Conservation (phyloP, 306 rosid genomes). For the Vicia villosa region DNA sequence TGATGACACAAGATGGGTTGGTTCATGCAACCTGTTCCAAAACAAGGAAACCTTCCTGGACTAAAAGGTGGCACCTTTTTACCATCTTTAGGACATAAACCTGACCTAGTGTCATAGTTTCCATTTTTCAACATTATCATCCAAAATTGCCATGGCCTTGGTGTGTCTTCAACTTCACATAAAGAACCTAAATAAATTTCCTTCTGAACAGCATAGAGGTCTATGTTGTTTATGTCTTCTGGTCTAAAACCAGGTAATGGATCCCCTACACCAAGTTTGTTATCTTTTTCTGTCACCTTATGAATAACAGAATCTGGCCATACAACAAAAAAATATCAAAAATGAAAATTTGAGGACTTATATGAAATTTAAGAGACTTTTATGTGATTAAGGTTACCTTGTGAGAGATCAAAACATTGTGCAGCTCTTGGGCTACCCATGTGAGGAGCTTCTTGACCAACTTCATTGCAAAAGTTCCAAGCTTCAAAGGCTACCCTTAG, state of each 20-base stretch:
- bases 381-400: conserved; percentile 42
- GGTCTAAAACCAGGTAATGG: conserved; percentile 46
- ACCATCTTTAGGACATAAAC: conserved; percentile 66
- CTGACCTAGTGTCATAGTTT: conserved; percentile 64
- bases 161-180: conserved; percentile 61
- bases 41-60: conserved; percentile 70
- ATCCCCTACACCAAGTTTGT: conserved; percentile 66
- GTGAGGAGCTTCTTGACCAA: conserved; percentile 72
- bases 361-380: neutral
- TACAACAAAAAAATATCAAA: conserved; percentile 6
- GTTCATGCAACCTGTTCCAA: conserved; percentile 81
- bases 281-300: conserved; percentile 52
- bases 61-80: conserved; percentile 56
- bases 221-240: conserved; percentile 43
- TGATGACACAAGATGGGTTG: conserved; percentile 65
- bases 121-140: conserved; percentile 92
- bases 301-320: conserved; percentile 51
- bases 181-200: conserved; percentile 65
- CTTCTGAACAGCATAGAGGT: conserved; percentile 72
- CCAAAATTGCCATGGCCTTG: conserved; percentile 86
- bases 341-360: neutral
- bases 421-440: conserved; percentile 90
- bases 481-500: conserved; percentile 87
- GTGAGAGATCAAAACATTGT: conserved; percentile 73
- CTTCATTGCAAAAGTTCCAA: conserved; percentile 96